Conservation (phyloP, 768 basidiomycete genomes). For the Phanerodontia chrysosporium region DNA sequence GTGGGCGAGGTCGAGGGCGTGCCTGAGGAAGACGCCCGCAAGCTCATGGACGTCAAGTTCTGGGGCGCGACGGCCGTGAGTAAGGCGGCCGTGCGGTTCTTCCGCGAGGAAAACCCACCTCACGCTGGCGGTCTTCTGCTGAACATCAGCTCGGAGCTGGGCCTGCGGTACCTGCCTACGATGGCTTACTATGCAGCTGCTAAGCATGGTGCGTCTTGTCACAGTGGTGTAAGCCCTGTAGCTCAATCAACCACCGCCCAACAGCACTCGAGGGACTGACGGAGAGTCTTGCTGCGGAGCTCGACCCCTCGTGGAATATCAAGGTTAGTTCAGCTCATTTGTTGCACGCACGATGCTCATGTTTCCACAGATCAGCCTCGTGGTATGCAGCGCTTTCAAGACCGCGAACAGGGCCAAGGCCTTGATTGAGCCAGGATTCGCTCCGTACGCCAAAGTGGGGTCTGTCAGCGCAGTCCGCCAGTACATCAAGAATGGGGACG, state of each 20-base stretch:
- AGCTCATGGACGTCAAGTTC: constrained; percentile 33
- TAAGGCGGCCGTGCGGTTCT: constrained; percentile 21
- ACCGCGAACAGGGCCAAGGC: background rate
- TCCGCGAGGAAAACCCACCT: constrained; percentile 37
- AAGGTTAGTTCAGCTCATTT: constrained; percentile 25
- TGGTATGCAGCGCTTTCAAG: background rate
- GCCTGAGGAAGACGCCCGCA: constrained; percentile 28
- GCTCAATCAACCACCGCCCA: background rate
- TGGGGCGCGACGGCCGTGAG: constrained; percentile 19
- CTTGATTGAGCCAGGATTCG: background rate
- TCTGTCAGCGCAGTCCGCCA: background rate
- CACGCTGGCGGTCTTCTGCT: constrained; percentile 19
- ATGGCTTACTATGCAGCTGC: constrained; percentile 12
- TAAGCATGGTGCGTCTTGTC: constrained; percentile 10
- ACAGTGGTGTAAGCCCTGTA: background rate
- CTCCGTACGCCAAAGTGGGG: background rate
- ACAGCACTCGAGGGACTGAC: constrained; percentile 34
- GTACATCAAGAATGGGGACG: background rate
- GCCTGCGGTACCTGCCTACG: background rate
- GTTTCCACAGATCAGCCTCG: background rate
- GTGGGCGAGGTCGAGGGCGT: constrained; percentile 35
- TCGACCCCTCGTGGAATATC: constrained; percentile 45
- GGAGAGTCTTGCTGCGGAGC: constrained; percentile 34
- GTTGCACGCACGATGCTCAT: no score
- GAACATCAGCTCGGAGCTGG: background rate